Evolutionary conservation across 208 protist genomes (phyloP), one percentile per base, ranked within the genome.

Genomic region (Tritrichomonas foetus): DNA sequence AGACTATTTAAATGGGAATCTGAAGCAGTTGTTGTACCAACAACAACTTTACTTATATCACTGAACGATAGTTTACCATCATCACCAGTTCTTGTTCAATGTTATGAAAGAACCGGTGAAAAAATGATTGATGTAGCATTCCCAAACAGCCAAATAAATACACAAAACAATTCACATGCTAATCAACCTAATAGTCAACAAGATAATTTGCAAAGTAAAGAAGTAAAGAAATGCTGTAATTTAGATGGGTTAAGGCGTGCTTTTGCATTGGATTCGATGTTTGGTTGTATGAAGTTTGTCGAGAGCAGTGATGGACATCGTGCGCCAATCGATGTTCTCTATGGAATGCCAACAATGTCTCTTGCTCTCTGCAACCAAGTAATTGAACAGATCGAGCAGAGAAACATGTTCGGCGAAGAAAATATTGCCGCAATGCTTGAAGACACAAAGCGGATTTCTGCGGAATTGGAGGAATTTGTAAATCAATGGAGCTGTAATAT

Each of bases 401-500:
- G 47, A 33, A 61, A 89, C 8, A 89, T 89, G 78, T 57, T 89
- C 27, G 78, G 47, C 27, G 78, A 89, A 50, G 78, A 89, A 57
- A 89, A 89, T 33, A 89, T 89, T 13, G 27, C 33, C 14, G 57
- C 22, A 39, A 57, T 89, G 47, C 11, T 57, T 39, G 78, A 89
- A 57, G 41, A 44, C 3, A 89, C 78, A 39, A 89, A 89, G 78
- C 25, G 47, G 20, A 57, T 89, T 16, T 39, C 78, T 27, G 47
- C 9, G 33, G 47, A 53, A 39, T 27, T 89, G 14, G 78, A 89
- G 3, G 47, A 89, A 61, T 89, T 89, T 33, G 78, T 89, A 8
- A 89, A 89, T 16, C 14, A 53, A 57, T 89, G 78, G 78, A 89
- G 78, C 47, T 89, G 78, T 89, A 36, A 36, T 53, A 89, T 89